A percentile compares a stretch with the other conserved stretches of the same genome.
phyloP scores from a whole-genome alignment of 768 basidiomycete genomes.

The Auricularia sp. region DNA sequence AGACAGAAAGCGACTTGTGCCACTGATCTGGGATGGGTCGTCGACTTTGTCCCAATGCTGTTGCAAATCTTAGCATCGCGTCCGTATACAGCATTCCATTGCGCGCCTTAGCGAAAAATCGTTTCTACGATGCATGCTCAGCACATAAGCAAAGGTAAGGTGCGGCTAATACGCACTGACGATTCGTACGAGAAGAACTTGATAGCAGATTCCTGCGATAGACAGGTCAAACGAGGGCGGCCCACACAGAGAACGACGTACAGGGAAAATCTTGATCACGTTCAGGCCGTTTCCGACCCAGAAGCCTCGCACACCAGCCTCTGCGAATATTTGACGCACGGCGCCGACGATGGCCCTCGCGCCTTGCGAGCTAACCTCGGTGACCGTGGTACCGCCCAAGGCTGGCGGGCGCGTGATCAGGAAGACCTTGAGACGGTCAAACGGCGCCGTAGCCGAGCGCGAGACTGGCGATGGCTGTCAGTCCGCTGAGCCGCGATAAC shows the following conservation, averaged over 20 bases:
- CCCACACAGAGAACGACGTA: conserved; percentile 11
- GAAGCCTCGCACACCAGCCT: conserved; percentile 83
- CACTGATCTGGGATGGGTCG: conserved; percentile 81
- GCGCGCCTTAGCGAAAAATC: conserved; percentile 57
- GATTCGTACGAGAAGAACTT: conserved; percentile 96
- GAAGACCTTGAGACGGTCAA: conserved; percentile 93
- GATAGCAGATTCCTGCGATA: conserved; percentile 77
- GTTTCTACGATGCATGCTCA: conserved; percentile 52
- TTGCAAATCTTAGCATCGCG: neutral
- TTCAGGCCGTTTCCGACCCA: conserved; percentile 94
- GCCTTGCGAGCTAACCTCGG: conserved; percentile 38
- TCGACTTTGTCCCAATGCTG: conserved; percentile 83
- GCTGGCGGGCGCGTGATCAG: conserved; percentile 83
- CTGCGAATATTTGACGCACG: conserved; percentile 70
- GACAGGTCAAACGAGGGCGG: neutral
- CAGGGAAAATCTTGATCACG: conserved; percentile 87
- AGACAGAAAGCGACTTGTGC: conserved; percentile 84
- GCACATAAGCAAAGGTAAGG: conserved; percentile 2
- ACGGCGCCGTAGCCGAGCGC: conserved; percentile 91
- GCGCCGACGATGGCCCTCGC: conserved; percentile 60
- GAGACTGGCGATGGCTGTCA: conserved; percentile 49
- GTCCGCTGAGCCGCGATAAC: neutral
- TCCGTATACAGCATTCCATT: neutral
- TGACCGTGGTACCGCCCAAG: conserved; percentile 43
- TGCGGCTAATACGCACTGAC: conserved; percentile 43